Conservation (phyloP, 225 moss, liverwort and hornwort species). For the Thuidium tamariscinum region DNA sequence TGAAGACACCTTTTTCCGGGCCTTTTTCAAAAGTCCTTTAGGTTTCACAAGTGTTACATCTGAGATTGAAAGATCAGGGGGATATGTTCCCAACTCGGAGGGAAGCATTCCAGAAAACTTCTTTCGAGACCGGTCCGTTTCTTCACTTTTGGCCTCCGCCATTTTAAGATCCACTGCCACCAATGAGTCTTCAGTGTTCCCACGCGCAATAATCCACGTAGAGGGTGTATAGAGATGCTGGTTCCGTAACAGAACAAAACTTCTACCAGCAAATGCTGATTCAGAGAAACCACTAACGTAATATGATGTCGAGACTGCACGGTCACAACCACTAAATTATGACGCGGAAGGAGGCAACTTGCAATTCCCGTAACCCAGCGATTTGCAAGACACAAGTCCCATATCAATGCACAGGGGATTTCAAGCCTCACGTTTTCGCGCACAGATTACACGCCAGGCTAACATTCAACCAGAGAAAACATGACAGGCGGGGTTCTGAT, state of each 20-base stretch:
- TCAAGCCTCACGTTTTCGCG: neutral
- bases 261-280: neutral
- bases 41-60: too few species aligned
- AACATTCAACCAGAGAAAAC: neutral
- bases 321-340: neutral
- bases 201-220: neutral
- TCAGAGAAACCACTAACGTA: too few species aligned
- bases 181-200: too few species aligned
- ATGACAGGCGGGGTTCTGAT: neutral
- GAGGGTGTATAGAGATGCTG: too few species aligned
- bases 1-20: too few species aligned
- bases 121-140: too few species aligned
- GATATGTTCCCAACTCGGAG: too few species aligned
- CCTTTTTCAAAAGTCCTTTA: too few species aligned
- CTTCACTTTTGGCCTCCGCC: neutral
- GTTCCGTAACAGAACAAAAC: too few species aligned
- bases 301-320: neutral
- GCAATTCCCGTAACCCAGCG: fast-evolving
- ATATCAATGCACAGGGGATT: neutral
- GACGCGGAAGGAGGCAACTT: neutral
- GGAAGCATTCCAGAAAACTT: too few species aligned
- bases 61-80: too few species aligned
- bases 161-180: neutral
- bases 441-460: neutral
- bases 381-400: neutral